A percentile compares a stretch with the other conserved stretches of the same genome.
phyloP scores from a whole-genome alignment of 2,329 filamentous ascomycete species.

The Claviceps sp. region DNA sequence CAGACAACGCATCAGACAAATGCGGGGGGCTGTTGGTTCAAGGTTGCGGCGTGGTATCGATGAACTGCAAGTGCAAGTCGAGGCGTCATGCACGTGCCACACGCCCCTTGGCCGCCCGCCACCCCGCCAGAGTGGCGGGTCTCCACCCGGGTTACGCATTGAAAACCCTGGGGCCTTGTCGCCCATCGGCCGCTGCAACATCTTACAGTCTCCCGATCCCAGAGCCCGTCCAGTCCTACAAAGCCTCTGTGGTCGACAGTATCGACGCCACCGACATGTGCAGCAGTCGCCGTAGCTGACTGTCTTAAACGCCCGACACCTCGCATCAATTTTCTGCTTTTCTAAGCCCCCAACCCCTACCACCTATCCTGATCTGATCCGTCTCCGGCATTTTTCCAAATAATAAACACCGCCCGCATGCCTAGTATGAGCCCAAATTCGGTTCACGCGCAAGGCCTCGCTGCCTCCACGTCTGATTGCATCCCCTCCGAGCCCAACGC shows the following conservation, averaged over 20 bases:
- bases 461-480: constrained; percentile 26
- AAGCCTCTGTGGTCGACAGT: not conserved
- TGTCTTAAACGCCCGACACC: not conserved
- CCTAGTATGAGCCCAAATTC: constrained; percentile 18
- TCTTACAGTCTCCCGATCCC: not conserved
- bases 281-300: not conserved
- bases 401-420: not conserved
- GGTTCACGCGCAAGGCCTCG: constrained; percentile 25
- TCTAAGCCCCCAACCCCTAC: too few relatives aligned
- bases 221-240: not conserved
- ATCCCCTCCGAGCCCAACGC: constrained; percentile 30
- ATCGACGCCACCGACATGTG: not conserved
- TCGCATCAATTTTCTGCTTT: not conserved
- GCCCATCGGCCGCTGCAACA: not conserved
- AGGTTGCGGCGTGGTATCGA: too few relatives aligned
- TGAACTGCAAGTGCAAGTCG: not conserved
- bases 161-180: not conserved
- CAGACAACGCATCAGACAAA: too few relatives aligned
- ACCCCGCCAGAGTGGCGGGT: not conserved
- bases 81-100: not conserved
- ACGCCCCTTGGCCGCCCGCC: not conserved
- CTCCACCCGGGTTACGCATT: not conserved
- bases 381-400: not conserved
- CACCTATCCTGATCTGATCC: too few relatives aligned
- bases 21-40: too few relatives aligned